Evolutionary conservation across 116 monocot genomes (phyloP), one percentile per base, ranked within the genome.

Genomic region (Posidonia oceanica): DNA sequence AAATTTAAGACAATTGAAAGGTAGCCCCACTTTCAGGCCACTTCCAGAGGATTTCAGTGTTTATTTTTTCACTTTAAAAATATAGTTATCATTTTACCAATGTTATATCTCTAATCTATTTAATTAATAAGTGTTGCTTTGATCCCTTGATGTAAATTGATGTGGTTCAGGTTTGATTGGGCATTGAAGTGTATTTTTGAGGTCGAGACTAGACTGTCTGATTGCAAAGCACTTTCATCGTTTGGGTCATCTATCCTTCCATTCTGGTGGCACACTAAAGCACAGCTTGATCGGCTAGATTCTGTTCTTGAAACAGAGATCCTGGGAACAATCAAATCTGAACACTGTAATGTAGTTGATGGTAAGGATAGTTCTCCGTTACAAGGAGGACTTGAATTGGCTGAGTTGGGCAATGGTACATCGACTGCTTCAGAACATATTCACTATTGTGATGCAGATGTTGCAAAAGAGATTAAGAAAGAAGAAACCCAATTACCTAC

Each of bases 161-260:
- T 37, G 7, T 14, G 6, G 0, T 39, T 70, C 20, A 70, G 69
- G 57, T 70, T 17, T 72, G 74, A 87, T 70, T 76, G 23, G 74
- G 69, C 76, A 12, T 81, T 15, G 63, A 91, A 84, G 58, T 74
- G 37, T 63, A 42, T 74, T 17, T 29, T 36, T 68, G 97, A 97
- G 67, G 80, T 92, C 68, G 87, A 87, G 63, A 80, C 83, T 44
- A 89, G 97, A 70, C 66, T 89, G 53, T 85, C 78, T 69, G 97
- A 97, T 79, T 97, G 97, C 75, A 87, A 77, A 73, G 80, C 82
- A 57, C 85, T 97, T 44, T 85, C 79, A 72, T 73, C 84, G 39
- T 97, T 85, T 84, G 92, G 97, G 36, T 75, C 85, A n/a, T 82
- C 92, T 44, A 42, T 97, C 53, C 81, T 97, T 78, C 97, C 97